Conservation (phyloP, 169 alveolate species). For the Eimeria sp. region DNA sequence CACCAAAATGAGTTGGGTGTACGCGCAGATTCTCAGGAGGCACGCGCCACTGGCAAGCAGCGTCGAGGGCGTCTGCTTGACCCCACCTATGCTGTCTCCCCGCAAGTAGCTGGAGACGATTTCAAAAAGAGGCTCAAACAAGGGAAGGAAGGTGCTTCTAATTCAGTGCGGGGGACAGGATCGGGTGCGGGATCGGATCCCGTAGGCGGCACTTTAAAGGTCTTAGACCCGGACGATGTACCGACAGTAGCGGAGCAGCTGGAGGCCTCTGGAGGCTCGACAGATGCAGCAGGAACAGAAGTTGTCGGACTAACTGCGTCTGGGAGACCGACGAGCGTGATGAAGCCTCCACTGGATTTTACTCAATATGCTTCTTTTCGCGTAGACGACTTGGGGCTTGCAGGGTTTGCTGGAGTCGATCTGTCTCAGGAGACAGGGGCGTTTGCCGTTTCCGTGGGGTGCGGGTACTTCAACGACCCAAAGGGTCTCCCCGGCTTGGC, state of each 20-base stretch:
- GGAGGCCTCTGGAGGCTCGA: not conserved
- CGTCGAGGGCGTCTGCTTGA: not conserved
- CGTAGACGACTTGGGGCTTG: not conserved
- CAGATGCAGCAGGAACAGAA: not conserved
- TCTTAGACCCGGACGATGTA: constrained; percentile 87
- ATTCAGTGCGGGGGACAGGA: constrained; percentile 88
- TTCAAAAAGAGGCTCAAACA: not conserved
- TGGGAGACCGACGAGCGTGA: not conserved
- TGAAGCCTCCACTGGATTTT: constrained; percentile 12
- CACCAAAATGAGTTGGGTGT: not conserved
- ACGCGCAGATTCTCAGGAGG: not conserved
- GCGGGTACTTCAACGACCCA: constrained; percentile 89
- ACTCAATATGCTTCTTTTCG: not conserved
- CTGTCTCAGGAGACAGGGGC: constrained; percentile 40
- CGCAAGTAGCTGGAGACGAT: not conserved
- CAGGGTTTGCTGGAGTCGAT: constrained; percentile 30
- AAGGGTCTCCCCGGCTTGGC: constrained; percentile 94
- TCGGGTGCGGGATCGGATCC: constrained; percentile 83
- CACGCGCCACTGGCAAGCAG: not conserved
- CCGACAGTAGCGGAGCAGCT: constrained; percentile 31
- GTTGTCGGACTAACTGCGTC: not conserved
- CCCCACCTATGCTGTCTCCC: not conserved
- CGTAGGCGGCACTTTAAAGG: constrained; percentile 85
- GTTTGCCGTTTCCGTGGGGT: constrained; percentile 71
- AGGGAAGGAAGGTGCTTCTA: constrained; percentile 91